These are phyloP conservation scores for Paramyrothecium sp. DNA, from an alignment of 2,329 filamentous ascomycete genomes.

Conservation along the genomic window DNA sequence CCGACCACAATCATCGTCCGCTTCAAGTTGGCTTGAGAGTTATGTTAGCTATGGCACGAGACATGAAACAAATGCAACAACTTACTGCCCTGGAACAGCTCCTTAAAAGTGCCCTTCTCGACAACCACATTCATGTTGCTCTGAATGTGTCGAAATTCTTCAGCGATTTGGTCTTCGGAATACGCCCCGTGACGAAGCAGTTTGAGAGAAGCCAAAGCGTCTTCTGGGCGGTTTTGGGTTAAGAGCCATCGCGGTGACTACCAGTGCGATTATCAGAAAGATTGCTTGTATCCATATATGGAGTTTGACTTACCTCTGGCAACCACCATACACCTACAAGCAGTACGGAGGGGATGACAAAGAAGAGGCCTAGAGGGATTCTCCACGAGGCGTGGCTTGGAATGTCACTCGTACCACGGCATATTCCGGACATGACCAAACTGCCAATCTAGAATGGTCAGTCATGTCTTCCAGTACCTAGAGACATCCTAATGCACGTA, in stretches of 20 bases:
- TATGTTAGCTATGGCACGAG: not conserved
- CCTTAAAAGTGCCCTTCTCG: conserved; percentile 15
- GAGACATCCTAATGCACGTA: too few species aligned
- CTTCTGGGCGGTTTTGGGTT: conserved; percentile 19
- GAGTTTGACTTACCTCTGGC: conserved; percentile 12
- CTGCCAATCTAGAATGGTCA: conserved; percentile 7
- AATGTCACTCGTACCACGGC: conserved; percentile 26
- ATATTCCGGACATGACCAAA: conserved; percentile 16
- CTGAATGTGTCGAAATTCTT: conserved; percentile 10
- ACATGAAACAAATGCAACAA: not conserved
- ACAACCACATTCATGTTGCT: conserved; percentile 17
- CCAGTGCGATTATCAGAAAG: too few species aligned
- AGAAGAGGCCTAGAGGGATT: conserved; percentile 32
- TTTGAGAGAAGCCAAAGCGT: conserved; percentile 19
- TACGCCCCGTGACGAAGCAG: conserved; percentile 18
- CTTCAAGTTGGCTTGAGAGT: conserved; percentile 9
- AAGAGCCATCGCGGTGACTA: conserved; percentile 25
- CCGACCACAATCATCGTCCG: conserved; percentile 20
- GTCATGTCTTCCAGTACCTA: too few species aligned
- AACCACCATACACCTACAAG: conserved; percentile 23
- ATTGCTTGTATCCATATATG: too few species aligned
- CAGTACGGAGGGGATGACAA: conserved; percentile 27
- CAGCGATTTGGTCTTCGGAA: conserved; percentile 18
- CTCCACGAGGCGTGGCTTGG: conserved; percentile 25
- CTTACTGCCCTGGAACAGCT: conserved; percentile 9